A percentile compares a stretch with the other conserved stretches of the same genome.
Conservation (phyloP, 805 yeast genomes). For the Barnettozyma vustinii region DNA sequence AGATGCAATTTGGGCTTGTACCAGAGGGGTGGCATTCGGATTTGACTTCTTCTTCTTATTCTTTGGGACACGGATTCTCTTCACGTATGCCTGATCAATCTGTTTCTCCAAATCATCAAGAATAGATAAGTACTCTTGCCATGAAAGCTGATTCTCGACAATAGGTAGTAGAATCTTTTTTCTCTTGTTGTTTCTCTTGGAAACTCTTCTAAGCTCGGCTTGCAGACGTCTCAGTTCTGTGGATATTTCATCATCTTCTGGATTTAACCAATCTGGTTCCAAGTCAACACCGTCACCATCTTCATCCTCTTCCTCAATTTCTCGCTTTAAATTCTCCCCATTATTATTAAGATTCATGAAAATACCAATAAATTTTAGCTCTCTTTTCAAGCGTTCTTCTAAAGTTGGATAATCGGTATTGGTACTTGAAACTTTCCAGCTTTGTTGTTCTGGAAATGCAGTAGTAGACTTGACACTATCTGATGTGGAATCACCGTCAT, state of each 20-base stretch:
- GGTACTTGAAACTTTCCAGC: conserved; percentile 40
- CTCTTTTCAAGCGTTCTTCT: conserved; percentile 85
- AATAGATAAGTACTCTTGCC: conserved; percentile 89
- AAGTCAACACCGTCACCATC: conserved; percentile 21
- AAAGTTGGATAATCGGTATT: conserved; percentile 68
- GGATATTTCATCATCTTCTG: conserved; percentile 93
- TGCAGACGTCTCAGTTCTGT: conserved; percentile 77
- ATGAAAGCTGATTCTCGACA: conserved; percentile 84
- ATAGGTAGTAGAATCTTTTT: conserved; percentile 63
- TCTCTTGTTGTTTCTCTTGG: conserved; percentile 58
- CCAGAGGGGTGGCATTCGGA: conserved; percentile 27
- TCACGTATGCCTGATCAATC: conserved; percentile 88
- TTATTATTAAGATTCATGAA: conserved; percentile 49
- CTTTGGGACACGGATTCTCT: conserved; percentile 70
- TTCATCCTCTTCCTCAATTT: conserved; percentile 13
- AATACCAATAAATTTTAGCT: conserved; percentile 85
- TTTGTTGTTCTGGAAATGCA: conserved; percentile 37
- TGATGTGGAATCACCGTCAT: conserved; percentile 24
- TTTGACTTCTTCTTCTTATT: conserved; percentile 34
- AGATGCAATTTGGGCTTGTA: conserved; percentile 23
- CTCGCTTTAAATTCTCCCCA: conserved; percentile 22
- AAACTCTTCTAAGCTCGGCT: conserved; percentile 53
- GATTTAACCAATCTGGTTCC: conserved; percentile 58
- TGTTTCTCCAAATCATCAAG: conserved; percentile 94
- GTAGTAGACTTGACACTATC: conserved; percentile 23